Conservation (phyloP, 257 asterid species). For the Osmanthus fragrans region DNA sequence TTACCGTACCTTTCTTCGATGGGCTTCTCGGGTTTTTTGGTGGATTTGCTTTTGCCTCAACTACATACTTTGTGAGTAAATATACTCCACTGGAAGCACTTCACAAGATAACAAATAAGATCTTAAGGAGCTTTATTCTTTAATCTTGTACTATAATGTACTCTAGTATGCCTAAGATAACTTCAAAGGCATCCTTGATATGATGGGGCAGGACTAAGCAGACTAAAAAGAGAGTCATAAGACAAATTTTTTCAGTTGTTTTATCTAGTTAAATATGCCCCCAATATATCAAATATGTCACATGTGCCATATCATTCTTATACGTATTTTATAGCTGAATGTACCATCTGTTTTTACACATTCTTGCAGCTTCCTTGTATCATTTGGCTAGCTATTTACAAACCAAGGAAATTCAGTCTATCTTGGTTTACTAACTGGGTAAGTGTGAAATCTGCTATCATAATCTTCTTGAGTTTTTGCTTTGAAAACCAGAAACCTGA, state of each 20-base stretch:
- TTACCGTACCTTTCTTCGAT: slow-evolving; percentile 23
- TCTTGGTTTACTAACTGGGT: slow-evolving; percentile 56
- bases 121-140: neutral
- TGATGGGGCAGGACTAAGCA: too few species aligned
- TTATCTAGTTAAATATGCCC: neutral
- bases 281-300: neutral
- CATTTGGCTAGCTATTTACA: too few species aligned
- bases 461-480: neutral
- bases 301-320: neutral
- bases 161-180: neutral
- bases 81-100: neutral
- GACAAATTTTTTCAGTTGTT: too few species aligned
- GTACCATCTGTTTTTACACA: too few species aligned
- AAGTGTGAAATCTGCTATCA: slow-evolving; percentile 6
- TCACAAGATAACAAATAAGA: too few species aligned
- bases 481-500: neutral
- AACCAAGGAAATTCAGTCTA: slow-evolving; percentile 34
- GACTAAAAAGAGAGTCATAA: too few species aligned
- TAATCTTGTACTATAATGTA: neutral
- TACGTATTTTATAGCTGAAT: neutral
- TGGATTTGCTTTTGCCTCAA: slow-evolving; percentile 23
- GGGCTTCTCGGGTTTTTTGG: slow-evolving; percentile 29
- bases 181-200: too few species aligned
- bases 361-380: too few species aligned
- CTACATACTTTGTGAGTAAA: slow-evolving; percentile 12